These are phyloP conservation scores for Plasmodium sp. DNA, from an alignment of 169 alveolate genomes.

Conservation along the genomic window DNA sequence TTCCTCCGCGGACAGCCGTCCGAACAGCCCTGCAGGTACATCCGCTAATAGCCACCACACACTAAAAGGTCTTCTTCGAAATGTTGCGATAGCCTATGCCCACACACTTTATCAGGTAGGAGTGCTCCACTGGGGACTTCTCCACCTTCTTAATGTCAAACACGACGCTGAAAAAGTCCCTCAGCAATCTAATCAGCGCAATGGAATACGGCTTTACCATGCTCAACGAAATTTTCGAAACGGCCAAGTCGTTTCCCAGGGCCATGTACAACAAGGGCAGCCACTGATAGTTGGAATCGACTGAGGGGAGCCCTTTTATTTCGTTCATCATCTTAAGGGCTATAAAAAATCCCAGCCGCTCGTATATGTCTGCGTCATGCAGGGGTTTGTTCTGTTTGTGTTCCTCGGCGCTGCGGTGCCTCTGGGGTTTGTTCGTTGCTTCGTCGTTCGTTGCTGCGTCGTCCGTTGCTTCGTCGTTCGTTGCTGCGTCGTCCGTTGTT, in stretches of 20 bases:
- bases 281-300: constrained; percentile 74
- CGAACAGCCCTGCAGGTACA: background rate
- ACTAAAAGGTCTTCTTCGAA: constrained; percentile 64
- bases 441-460: constrained; percentile 5
- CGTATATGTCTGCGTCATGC: constrained; percentile 61
- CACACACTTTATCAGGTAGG: constrained; percentile 64
- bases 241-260: constrained; percentile 43
- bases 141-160: constrained; percentile 67
- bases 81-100: constrained; percentile 69
- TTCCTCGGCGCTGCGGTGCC: background rate
- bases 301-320: constrained; percentile 65
- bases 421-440: background rate
- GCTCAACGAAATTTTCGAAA: constrained; percentile 49
- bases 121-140: constrained; percentile 59
- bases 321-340: constrained; percentile 58
- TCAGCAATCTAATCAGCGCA: constrained; percentile 52
- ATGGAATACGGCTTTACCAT: constrained; percentile 56
- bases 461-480: background rate
- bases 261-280: constrained; percentile 72
- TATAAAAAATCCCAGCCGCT: constrained; percentile 69
- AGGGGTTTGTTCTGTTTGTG: background rate
- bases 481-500: background rate
- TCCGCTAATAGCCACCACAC: background rate
- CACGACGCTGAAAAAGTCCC: constrained; percentile 67
- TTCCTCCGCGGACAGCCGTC: background rate